A percentile compares a stretch with the other conserved stretches of the same genome.
phyloP scores from a whole-genome alignment of 2,329 filamentous ascomycete genomes.

The Botrytis squamosa region DNA sequence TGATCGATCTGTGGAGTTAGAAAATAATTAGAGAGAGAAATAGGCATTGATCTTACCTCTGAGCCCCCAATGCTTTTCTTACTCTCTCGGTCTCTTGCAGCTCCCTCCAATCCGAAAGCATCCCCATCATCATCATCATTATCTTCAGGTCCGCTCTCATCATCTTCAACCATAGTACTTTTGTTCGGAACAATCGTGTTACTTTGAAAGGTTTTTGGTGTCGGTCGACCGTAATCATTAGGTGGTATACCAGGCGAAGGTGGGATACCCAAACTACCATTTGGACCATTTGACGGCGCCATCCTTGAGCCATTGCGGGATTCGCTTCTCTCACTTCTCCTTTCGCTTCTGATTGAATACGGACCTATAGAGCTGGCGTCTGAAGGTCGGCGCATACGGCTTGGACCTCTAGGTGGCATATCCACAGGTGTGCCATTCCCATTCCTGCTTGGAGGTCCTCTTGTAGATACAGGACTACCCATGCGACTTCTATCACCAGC shows the following conservation, averaged over 20 bases:
- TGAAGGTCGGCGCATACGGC: conserved; percentile 48
- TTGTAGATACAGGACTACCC: conserved; percentile 66
- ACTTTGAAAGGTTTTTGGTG: conserved; percentile 86
- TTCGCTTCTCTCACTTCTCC: conserved; percentile 26
- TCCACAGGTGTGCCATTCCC: conserved; percentile 58
- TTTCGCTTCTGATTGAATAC: conserved; percentile 41
- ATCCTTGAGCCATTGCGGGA: conserved; percentile 39
- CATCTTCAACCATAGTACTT: conserved; percentile 95
- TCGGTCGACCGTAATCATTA: conserved; percentile 70
- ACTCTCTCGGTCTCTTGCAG: conserved; percentile 40
- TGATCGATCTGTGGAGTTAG: conserved; percentile 56
- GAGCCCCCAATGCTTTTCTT: conserved; percentile 42
- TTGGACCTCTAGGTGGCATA: conserved; percentile 53
- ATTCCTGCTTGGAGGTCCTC: conserved; percentile 57
- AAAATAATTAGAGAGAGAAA: conserved; percentile 8
- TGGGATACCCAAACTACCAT: conserved; percentile 52
- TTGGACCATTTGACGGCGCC: conserved; percentile 40
- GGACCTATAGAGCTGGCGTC: conserved; percentile 56
- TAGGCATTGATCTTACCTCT: conserved; percentile 40
- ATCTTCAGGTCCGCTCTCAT: conserved; percentile 63
- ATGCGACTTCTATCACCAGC: conserved; percentile 66
- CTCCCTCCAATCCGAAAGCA: conserved; percentile 58
- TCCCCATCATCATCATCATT: conserved; percentile 85
- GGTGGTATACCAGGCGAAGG: conserved; percentile 58
- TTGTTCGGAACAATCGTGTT: conserved; percentile 98